phyloP scores from a whole-genome alignment of 805 yeast species.

The Zygosaccharomyces pseudorouxii region DNA sequence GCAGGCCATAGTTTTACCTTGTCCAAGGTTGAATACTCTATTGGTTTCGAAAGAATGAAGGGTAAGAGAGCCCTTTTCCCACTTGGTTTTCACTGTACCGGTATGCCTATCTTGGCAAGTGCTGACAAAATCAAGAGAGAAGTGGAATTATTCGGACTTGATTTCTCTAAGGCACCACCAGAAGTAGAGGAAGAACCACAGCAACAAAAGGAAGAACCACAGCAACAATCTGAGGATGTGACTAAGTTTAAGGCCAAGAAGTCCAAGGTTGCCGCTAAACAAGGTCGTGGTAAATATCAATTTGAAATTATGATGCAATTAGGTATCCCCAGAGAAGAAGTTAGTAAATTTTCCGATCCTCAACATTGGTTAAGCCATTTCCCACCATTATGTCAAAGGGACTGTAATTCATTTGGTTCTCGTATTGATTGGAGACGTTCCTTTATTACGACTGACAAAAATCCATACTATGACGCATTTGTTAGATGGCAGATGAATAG shows the following conservation, averaged over 20 bases:
- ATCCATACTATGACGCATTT: constrained; percentile 92
- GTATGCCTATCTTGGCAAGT: constrained; percentile 95
- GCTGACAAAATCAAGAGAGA: constrained; percentile 95
- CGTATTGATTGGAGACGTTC: constrained; percentile 99
- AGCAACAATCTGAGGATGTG: constrained; percentile 60
- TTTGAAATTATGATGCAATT: constrained; percentile 93
- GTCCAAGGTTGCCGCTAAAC: constrained; percentile 89
- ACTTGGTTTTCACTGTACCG: constrained; percentile 98
- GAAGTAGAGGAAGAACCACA: constrained; percentile 51
- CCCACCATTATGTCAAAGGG: constrained; percentile 83
- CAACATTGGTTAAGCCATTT: constrained; percentile 83
- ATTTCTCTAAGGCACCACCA: constrained; percentile 63
- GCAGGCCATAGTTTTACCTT: constrained; percentile 97
- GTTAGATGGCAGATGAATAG: constrained; percentile 94
- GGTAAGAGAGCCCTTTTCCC: constrained; percentile 93
- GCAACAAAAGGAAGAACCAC: constrained; percentile 32
- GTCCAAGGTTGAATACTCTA: constrained; percentile 86
- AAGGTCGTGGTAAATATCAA: constrained; percentile 91
- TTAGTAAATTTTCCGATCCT: constrained; percentile 87
- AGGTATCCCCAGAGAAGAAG: constrained; percentile 81
- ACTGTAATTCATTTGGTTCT: constrained; percentile 79
- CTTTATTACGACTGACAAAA: constrained; percentile 88
- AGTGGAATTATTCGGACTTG: constrained; percentile 82
- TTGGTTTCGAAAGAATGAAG: constrained; percentile 91
- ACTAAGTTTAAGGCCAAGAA: constrained; percentile 91